Conservation (phyloP, 2,329 filamentous ascomycete genomes). For the Cladophialophora immunda region DNA sequence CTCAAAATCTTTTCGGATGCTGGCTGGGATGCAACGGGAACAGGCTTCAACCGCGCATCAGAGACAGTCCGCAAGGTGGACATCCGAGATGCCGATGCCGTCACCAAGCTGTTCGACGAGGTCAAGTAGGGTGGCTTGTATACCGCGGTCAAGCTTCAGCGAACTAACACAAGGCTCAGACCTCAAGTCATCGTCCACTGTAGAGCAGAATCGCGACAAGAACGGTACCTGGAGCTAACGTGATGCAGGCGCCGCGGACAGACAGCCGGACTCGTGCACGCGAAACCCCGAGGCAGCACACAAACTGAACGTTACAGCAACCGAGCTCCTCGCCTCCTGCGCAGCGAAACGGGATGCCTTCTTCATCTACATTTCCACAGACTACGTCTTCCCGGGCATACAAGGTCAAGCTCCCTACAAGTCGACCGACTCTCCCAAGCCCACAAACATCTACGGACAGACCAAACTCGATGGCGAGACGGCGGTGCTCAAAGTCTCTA, state of each 20-base stretch:
- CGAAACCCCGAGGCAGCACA: slow-evolving; percentile 78
- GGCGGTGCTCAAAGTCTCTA: slow-evolving; percentile 69
- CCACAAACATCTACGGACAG: slow-evolving; percentile 81
- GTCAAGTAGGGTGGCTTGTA: slow-evolving; percentile 55
- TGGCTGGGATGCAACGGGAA: slow-evolving; percentile 75
- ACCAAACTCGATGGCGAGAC: slow-evolving; percentile 76
- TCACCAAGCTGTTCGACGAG: slow-evolving; percentile 59
- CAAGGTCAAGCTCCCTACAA: slow-evolving; percentile 88
- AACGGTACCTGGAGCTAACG: not conserved
- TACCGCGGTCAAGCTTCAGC: slow-evolving; percentile 10
- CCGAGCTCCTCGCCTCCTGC: slow-evolving; percentile 70
- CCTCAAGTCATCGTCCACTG: slow-evolving; percentile 84
- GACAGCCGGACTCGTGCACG: slow-evolving; percentile 86
- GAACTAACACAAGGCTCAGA: slow-evolving; percentile 51
- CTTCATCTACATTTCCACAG: slow-evolving; percentile 73
- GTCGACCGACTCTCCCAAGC: slow-evolving; percentile 67
- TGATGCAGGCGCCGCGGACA: slow-evolving; percentile 77
- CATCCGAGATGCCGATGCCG: slow-evolving; percentile 54
- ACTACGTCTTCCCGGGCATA: slow-evolving; percentile 79
- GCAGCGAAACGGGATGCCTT: slow-evolving; percentile 64
- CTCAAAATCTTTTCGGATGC: slow-evolving; percentile 72
- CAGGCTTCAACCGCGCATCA: slow-evolving; percentile 76
- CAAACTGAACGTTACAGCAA: slow-evolving; percentile 77
- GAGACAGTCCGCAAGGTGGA: slow-evolving; percentile 70
- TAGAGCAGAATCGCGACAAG: slow-evolving; percentile 51